A percentile compares a stretch with the other conserved stretches of the same genome.
Conservation (phyloP, 164 flowering plant species). For the Amborella trichopoda region DNA sequence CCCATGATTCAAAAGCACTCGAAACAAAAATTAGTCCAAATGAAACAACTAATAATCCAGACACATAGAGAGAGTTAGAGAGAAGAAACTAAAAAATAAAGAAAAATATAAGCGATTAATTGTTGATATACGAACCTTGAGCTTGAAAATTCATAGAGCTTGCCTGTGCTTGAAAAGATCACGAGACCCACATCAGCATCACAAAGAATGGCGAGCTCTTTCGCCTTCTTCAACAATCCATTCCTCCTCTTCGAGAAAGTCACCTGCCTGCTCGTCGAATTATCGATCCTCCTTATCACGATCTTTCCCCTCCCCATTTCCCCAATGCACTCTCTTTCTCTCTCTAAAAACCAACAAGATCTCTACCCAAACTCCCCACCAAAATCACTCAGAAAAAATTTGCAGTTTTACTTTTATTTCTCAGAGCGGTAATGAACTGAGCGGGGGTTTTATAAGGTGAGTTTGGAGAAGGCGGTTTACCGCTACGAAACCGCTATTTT, state of each 20-base stretch:
- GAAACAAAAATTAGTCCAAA: background rate
- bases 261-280: conserved; percentile 68
- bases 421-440: too few species aligned
- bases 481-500: too few species aligned
- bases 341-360: too few species aligned
- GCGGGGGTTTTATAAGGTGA: too few species aligned
- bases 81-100: background rate
- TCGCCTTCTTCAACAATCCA: conserved; percentile 69
- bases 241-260: conserved; percentile 71
- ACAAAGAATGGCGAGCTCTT: conserved; percentile 62
- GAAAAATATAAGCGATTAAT: background rate
- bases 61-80: background rate
- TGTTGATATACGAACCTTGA: conserved; percentile 26
- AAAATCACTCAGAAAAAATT: too few species aligned
- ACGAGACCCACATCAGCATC: conserved; percentile 75
- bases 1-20: background rate
- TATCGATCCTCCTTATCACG: conserved; percentile 58
- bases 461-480: too few species aligned
- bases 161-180: conserved; percentile 66
- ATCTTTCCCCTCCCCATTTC: conserved; percentile 82
- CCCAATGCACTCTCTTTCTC: too few species aligned
- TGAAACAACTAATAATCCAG: background rate
- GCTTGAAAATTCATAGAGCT: conserved; percentile 61
- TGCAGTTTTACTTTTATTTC: too few species aligned
- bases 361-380: too few species aligned